Percentiles rank a stretch among this genome's conserved stretches.
phyloP scores from a whole-genome alignment of 495 filamentous ascomycete species.

The Penicillium antarcticum region DNA sequence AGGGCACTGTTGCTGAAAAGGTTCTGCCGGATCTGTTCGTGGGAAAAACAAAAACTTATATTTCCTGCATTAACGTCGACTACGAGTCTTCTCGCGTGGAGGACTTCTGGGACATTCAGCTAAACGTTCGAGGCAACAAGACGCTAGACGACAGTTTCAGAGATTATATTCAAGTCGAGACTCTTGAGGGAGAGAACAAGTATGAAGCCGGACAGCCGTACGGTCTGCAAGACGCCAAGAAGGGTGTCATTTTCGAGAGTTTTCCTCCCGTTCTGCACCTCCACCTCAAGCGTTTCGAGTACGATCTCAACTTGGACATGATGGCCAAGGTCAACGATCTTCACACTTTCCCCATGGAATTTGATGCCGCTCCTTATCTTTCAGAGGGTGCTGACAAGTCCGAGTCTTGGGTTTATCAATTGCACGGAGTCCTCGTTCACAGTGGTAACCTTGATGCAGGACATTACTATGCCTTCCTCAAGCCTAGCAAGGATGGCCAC shows the following conservation, averaged over 20 bases:
- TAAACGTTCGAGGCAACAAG: conserved; percentile 93
- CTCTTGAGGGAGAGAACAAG: conserved; percentile 96
- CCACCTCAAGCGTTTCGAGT: conserved; percentile 97
- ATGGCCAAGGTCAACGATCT: conserved; percentile 99
- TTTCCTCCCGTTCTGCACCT: conserved; percentile 95
- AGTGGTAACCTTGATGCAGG: conserved; percentile 95
- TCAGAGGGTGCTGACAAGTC: conserved; percentile 82
- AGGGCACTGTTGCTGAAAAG: conserved; percentile 92
- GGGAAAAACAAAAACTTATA: conserved; percentile 96
- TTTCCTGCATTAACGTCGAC: conserved; percentile 96
- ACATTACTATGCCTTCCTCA: conserved; percentile 98
- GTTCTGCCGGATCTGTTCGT: conserved; percentile 87
- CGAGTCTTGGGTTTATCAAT: conserved; percentile 83
- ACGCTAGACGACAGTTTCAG: conserved; percentile 91
- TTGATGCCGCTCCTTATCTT: conserved; percentile 86
- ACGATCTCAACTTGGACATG: conserved; percentile 89
- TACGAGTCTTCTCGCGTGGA: conserved; percentile 93
- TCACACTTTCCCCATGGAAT: conserved; percentile 93
- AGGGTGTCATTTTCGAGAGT: conserved; percentile 93
- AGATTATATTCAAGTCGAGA: conserved; percentile 95
- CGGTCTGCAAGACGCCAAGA: conserved; percentile 92
- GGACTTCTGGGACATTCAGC: conserved; percentile 98
- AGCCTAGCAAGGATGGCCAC: conserved; percentile 83
- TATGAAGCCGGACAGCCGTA: conserved; percentile 87
- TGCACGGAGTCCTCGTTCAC: conserved; percentile 95